Evolutionary conservation across 352 stramenopile genomes (phyloP).

Genomic region (Phytophthora ramorum): DNA sequence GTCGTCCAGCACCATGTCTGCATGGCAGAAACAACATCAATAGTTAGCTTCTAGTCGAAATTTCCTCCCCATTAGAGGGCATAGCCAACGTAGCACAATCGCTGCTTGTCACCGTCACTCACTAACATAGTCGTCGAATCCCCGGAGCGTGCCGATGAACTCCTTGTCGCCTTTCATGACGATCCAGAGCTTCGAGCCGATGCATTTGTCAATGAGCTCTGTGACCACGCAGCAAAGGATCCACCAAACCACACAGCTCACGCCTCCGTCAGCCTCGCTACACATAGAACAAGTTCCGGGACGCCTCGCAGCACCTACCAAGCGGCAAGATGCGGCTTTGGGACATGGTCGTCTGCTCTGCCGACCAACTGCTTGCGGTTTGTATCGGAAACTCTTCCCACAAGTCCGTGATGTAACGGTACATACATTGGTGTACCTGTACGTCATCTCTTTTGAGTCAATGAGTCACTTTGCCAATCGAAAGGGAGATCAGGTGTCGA

Average conservation of each 20-base stretch:
- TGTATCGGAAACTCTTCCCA: slow-evolving; percentile 1
- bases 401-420: slow-evolving; percentile 11
- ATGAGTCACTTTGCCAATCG: slow-evolving; percentile 1
- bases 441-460: slow-evolving; percentile 2
- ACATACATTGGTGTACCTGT: slow-evolving; percentile 9
- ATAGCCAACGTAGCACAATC: background rate
- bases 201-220: slow-evolving; percentile 99
- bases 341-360: slow-evolving; percentile 56
- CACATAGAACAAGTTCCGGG: background rate
- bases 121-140: slow-evolving; percentile 98
- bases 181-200: slow-evolving; percentile 98
- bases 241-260: background rate
- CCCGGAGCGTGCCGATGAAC: slow-evolving; percentile 93
- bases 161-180: slow-evolving; percentile 99
- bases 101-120: slow-evolving; percentile 40
- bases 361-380: slow-evolving; percentile 26
- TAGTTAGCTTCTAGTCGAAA: slow-evolving; percentile 1
- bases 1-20: slow-evolving; percentile 94
- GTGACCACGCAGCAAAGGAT: background rate
- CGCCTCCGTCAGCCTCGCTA: background rate
- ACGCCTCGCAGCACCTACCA: slow-evolving; percentile 44
- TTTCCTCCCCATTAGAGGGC: background rate
- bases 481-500: background rate
- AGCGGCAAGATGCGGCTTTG: slow-evolving; percentile 82
- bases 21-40: slow-evolving; percentile 4